These are phyloP conservation scores for Fusarium sp. DNA, from an alignment of 2,329 filamentous ascomycete genomes.

Conservation along the genomic window DNA sequence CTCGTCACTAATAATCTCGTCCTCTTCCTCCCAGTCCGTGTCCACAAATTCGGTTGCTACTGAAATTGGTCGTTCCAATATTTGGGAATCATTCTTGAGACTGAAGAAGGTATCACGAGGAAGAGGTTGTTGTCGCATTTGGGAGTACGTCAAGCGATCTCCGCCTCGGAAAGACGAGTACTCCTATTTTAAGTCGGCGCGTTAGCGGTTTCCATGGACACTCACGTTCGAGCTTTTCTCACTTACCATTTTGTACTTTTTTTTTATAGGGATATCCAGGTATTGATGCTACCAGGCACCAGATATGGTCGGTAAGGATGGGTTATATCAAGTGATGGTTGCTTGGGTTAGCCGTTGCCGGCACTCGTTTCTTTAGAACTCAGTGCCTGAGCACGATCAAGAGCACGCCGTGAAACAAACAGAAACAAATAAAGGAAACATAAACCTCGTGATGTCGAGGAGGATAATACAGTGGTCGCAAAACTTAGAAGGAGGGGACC, in stretches of 20 bases:
- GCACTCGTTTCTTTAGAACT: constrained; percentile 47
- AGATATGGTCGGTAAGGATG: constrained; percentile 26
- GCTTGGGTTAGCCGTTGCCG: constrained; percentile 53
- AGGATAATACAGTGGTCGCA: constrained; percentile 53
- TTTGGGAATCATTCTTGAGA: constrained; percentile 60
- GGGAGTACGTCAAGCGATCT: constrained; percentile 55
- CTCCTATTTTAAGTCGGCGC: constrained; percentile 48
- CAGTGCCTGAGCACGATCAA: constrained; percentile 33
- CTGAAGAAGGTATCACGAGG: constrained; percentile 71
- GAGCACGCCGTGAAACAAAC: constrained; percentile 46
- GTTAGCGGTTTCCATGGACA: constrained; percentile 1
- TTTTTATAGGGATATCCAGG: constrained; percentile 8
- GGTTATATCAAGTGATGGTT: constrained; percentile 32
- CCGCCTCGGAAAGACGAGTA: constrained; percentile 51
- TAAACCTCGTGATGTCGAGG: constrained; percentile 50
- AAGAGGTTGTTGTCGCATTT: constrained; percentile 64
- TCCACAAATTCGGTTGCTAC: constrained; percentile 82
- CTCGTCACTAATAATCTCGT: constrained; percentile 69
- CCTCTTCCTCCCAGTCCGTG: constrained; percentile 76
- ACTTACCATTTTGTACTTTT: constrained; percentile 50
- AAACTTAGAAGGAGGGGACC: constrained; percentile 54
- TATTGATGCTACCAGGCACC: constrained; percentile 34
- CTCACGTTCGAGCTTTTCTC: background rate
- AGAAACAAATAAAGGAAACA: constrained; percentile 43
- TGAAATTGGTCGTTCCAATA: constrained; percentile 68